Percentiles rank a stretch among this genome's conserved stretches.
Conservation (phyloP, 108 stramenopile genomes). For the Hondaea fermentalgiana region DNA sequence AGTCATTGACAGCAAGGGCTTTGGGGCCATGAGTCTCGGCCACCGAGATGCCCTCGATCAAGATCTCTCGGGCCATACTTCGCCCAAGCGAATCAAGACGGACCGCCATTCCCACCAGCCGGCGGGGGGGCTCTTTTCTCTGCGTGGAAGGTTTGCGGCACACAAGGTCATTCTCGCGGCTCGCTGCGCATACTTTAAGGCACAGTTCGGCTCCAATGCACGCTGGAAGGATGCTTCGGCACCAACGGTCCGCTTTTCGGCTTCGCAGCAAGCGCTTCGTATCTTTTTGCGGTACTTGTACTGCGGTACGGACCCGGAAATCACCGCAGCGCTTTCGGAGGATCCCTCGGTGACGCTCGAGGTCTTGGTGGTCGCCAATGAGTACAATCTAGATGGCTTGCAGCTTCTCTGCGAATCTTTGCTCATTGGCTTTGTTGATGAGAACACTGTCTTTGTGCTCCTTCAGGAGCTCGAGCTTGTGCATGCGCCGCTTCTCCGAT, state of each 20-base stretch:
- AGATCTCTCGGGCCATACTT: not conserved
- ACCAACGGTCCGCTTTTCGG: not conserved
- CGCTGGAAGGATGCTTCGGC: not conserved
- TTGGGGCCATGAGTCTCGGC: no score
- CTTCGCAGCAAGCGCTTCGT: not conserved
- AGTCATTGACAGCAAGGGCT: no score
- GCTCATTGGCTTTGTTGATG: not conserved
- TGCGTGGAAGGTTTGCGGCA: not conserved
- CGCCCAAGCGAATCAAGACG: not conserved
- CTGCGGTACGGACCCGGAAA: not conserved
- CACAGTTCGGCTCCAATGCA: not conserved
- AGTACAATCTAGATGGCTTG: not conserved
- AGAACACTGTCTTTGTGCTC: not conserved
- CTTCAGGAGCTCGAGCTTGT: slow-evolving; percentile 8
- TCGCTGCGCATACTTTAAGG: slow-evolving; percentile 14
- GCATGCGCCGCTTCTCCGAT: not conserved
- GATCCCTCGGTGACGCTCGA: not conserved
- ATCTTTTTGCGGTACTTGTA: not conserved
- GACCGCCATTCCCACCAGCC: not conserved
- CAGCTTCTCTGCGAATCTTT: not conserved
- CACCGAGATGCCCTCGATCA: not conserved
- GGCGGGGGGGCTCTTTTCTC: not conserved
- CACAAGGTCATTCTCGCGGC: slow-evolving; percentile 4
- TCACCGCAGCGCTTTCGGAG: not conserved
- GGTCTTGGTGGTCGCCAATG: not conserved